phyloP scores from a whole-genome alignment of 2,329 filamentous ascomycete genomes.

The Paecilomyces dactylethromorphus region DNA sequence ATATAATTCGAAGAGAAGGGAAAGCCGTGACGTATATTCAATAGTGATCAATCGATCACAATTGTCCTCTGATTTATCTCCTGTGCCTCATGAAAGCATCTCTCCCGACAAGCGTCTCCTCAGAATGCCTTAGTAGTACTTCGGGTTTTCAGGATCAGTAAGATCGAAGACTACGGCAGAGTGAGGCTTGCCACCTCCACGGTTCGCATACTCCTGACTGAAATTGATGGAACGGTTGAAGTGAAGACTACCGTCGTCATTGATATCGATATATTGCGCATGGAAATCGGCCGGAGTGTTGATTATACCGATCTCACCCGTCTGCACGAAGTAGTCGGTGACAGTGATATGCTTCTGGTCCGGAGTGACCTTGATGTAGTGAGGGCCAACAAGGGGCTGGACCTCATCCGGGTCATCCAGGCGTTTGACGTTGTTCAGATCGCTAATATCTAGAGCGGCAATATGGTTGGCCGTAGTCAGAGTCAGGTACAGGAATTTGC shows the following conservation, averaged over 20 bases:
- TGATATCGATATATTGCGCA: slow-evolving; percentile 56
- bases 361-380: slow-evolving; percentile 59
- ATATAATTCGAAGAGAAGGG: background rate
- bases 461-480: slow-evolving; percentile 58
- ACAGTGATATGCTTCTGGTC: slow-evolving; percentile 60
- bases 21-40: background rate
- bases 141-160: slow-evolving; percentile 47
- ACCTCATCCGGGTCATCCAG: slow-evolving; percentile 54
- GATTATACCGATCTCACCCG: slow-evolving; percentile 53
- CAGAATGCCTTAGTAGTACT: slow-evolving; percentile 16
- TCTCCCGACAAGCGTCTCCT: slow-evolving; percentile 7
- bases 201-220: slow-evolving; percentile 44
- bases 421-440: slow-evolving; percentile 54
- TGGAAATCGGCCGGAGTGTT: slow-evolving; percentile 59
- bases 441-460: slow-evolving; percentile 55
- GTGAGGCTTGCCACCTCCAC: slow-evolving; percentile 54
- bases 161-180: slow-evolving; percentile 52
- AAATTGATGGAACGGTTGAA: slow-evolving; percentile 59
- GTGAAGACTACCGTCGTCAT: slow-evolving; percentile 46
- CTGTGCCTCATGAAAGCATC: background rate
- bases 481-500: slow-evolving; percentile 54
- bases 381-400: slow-evolving; percentile 55
- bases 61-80: background rate
- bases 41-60: background rate
- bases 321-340: slow-evolving; percentile 62